phyloP scores from a whole-genome alignment of 2,329 filamentous ascomycete genomes.

The Fusarium floridanum region DNA sequence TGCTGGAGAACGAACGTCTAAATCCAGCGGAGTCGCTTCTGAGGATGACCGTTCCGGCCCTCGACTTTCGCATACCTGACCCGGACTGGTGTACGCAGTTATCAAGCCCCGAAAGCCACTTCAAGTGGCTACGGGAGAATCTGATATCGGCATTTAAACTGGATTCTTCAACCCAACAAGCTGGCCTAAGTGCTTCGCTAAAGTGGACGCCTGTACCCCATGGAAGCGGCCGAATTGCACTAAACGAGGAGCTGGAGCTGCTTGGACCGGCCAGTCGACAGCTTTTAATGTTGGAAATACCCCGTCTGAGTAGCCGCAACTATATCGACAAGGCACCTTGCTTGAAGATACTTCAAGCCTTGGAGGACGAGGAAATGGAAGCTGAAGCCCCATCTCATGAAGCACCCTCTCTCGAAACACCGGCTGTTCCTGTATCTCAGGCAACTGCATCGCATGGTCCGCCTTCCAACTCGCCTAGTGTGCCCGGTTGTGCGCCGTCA shows the following conservation, averaged over 20 bases:
- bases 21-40: slow-evolving; percentile 42
- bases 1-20: slow-evolving; percentile 48
- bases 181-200: slow-evolving; percentile 32
- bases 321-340: slow-evolving; percentile 16
- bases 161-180: not conserved
- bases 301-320: slow-evolving; percentile 31
- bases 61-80: slow-evolving; percentile 44
- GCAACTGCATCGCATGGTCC: not conserved
- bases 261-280: slow-evolving; percentile 11
- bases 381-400: slow-evolving; percentile 4
- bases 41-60: slow-evolving; percentile 46
- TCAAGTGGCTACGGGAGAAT: slow-evolving; percentile 41
- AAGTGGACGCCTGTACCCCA: slow-evolving; percentile 44
- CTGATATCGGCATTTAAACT: slow-evolving; percentile 13
- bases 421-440: not conserved
- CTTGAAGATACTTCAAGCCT: slow-evolving; percentile 25
- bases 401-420: not conserved
- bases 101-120: slow-evolving; percentile 41
- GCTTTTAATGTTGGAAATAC: slow-evolving; percentile 23
- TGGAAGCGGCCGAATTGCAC: slow-evolving; percentile 2
- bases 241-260: slow-evolving; percentile 31
- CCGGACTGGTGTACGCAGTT: slow-evolving; percentile 40
- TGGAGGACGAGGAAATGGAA: slow-evolving; percentile 43
- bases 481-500: not conserved
- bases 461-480: not conserved